phyloP scores from a whole-genome alignment of 352 stramenopile species.

The Globisporangium cystogenes region DNA sequence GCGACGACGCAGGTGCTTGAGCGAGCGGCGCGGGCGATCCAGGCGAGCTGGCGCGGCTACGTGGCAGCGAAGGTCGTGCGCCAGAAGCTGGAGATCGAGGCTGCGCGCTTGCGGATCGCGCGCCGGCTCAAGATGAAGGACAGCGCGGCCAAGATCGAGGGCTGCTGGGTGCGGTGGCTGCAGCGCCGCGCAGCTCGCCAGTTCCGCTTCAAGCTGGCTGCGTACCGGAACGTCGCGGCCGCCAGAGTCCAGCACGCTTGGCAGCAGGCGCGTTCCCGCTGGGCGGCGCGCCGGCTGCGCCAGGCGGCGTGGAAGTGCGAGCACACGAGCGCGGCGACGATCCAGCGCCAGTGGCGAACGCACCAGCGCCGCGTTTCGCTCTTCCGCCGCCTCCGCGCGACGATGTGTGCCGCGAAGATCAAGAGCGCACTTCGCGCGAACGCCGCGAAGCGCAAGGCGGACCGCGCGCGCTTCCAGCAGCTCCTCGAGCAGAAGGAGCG shows the following conservation, averaged over 20 bases:
- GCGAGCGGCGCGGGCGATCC: conserved; percentile 18
- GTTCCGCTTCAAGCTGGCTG: conserved; percentile 22
- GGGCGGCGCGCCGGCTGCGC: conserved; percentile 3
- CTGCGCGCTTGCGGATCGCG: conserved; percentile 15
- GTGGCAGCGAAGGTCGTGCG: conserved; percentile 13
- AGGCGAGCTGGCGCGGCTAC: conserved; percentile 30
- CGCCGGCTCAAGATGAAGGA: conserved; percentile 21
- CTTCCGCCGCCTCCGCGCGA: conserved; percentile 5
- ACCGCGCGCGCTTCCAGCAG: conserved; percentile 27
- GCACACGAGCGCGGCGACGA: conserved; percentile 3
- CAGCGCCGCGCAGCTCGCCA: conserved; percentile 26
- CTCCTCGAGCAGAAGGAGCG: conserved; percentile 26
- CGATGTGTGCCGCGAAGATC: conserved; percentile 10
- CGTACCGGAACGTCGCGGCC: not conserved
- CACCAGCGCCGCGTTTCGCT: not conserved
- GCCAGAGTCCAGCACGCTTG: conserved; percentile 8
- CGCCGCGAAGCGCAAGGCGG: conserved; percentile 8
- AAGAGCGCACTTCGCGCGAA: conserved; percentile 15
- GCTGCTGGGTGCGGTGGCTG: conserved; percentile 29
- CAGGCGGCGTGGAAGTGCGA: conserved; percentile 6
- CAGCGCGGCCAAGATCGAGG: conserved; percentile 32
- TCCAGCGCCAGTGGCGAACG: conserved; percentile 12
- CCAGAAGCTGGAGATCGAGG: conserved; percentile 11
- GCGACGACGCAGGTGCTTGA: conserved; percentile 10
- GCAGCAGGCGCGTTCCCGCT: not conserved